Evolutionary conservation across 805 yeast species (phyloP).

Genomic region (Pichia nakasei): DNA sequence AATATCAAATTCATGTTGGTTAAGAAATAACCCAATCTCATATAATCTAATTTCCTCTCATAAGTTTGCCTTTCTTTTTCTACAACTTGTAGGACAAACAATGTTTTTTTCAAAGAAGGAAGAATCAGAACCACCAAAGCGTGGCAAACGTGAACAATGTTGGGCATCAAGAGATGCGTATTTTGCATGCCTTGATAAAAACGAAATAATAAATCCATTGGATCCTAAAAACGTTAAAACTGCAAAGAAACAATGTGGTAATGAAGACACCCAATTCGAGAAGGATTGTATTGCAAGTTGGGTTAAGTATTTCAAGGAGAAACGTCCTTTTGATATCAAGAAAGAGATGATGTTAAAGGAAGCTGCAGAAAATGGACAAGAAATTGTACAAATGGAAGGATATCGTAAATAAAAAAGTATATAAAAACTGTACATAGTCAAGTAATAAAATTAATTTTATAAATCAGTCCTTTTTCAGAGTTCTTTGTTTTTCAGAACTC

Average conservation of each 20-base stretch:
- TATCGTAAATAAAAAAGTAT: slow-evolving; percentile 12
- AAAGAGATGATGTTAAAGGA: slow-evolving; percentile 60
- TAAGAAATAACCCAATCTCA: no score
- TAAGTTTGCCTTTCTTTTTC: no score
- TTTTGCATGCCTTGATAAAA: slow-evolving; percentile 64
- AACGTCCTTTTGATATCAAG: slow-evolving; percentile 67
- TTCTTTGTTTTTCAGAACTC: slow-evolving; percentile 91
- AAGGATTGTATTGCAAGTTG: slow-evolving; percentile 77
- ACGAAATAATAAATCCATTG: slow-evolving; percentile 61
- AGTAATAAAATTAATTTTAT: neutral
- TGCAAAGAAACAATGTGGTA: slow-evolving; percentile 50
- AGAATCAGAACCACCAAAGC: slow-evolving; percentile 37
- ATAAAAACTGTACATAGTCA: neutral
- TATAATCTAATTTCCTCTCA: no score
- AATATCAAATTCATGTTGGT: no score
- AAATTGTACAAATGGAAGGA: slow-evolving; percentile 23
- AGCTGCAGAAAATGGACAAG: slow-evolving; percentile 62
- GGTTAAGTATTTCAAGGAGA: slow-evolving; percentile 87
- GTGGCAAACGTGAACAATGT: slow-evolving; percentile 65
- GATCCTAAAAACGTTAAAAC: slow-evolving; percentile 32
- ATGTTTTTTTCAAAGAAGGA: slow-evolving; percentile 10
- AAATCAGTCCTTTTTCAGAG: slow-evolving; percentile 56
- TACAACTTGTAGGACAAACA: no score
- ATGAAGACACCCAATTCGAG: slow-evolving; percentile 50
- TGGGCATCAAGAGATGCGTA: slow-evolving; percentile 85